phyloP scores from a whole-genome alignment of 176 grass and related monocot genomes.

The Miscanthus lutarioriparius region DNA sequence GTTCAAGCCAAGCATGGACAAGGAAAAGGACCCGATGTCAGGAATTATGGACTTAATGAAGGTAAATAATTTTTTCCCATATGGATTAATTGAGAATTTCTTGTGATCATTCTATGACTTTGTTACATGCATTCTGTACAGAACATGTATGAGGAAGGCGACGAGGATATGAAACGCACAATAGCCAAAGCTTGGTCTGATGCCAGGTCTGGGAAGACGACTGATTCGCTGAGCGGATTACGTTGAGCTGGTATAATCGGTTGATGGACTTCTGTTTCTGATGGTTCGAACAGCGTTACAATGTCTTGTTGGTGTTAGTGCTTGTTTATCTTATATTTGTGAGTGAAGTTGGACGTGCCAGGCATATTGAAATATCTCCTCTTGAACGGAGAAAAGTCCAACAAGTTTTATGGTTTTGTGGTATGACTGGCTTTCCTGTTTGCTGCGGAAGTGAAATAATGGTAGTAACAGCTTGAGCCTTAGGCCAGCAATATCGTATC shows the following conservation, averaged over 20 bases:
- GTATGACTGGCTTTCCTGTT: neutral
- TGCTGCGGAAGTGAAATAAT: neutral
- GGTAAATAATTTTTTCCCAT: conserved; percentile 17
- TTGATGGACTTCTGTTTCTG: neutral
- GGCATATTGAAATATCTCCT: neutral
- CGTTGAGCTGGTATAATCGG: conserved; percentile 38
- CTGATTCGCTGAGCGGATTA: conserved; percentile 51
- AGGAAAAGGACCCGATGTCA: conserved; percentile 89
- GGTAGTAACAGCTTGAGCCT: neutral
- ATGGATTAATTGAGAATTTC: neutral
- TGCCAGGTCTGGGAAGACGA: conserved; percentile 67
- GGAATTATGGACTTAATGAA: conserved; percentile 98
- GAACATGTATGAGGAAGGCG: conserved; percentile 79
- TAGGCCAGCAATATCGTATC: neutral
- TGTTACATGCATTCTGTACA: conserved; percentile 19
- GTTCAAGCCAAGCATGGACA: conserved; percentile 74
- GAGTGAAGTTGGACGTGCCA: neutral
- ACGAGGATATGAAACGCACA: conserved; percentile 86
- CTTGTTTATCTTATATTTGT: neutral
- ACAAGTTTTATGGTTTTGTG: neutral
- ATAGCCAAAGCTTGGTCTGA: conserved; percentile 80
- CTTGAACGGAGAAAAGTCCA: neutral
- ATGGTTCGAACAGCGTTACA: neutral
- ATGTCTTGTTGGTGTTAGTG: neutral
- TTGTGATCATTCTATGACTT: neutral